Evolutionary conservation across 306 rosid genomes (phyloP).

Genomic region (Alnus glutinosa): DNA sequence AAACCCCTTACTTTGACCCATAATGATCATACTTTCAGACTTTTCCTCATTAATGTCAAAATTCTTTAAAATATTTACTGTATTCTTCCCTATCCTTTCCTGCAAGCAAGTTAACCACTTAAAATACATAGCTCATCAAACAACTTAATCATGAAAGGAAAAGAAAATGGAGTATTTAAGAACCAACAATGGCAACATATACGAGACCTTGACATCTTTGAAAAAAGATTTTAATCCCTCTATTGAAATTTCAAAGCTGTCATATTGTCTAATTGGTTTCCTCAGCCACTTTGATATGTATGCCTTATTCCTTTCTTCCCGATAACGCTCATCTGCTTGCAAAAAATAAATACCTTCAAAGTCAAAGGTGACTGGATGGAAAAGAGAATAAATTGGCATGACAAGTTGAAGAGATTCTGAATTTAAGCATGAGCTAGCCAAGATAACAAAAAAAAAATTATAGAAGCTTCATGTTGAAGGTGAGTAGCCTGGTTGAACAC

Average conservation of each 20-base stretch:
- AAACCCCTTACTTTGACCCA: conserved; percentile 35
- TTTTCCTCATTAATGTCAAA: conserved; percentile 29
- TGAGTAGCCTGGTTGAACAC: background rate
- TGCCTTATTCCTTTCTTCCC: conserved; percentile 69
- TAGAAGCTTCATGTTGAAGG: background rate
- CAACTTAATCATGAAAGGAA: conserved; percentile 7
- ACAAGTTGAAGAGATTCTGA: background rate
- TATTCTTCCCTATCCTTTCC: conserved; percentile 57
- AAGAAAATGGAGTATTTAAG: conserved; percentile 3
- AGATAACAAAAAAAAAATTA: too few relatives aligned
- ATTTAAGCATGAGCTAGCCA: background rate
- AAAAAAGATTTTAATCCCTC: conserved; percentile 73
- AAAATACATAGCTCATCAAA: conserved; percentile 5
- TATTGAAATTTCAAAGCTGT: conserved; percentile 53
- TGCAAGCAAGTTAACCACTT: conserved; percentile 42
- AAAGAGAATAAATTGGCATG: background rate
- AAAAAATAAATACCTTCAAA: conserved; percentile 23
- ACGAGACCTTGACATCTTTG: conserved; percentile 57
- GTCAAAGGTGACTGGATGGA: background rate
- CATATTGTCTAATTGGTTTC: conserved; percentile 60
- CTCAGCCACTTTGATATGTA: conserved; percentile 90
- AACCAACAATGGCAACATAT: conserved; percentile 17
- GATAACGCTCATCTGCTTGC: conserved; percentile 86
- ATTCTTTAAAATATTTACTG: conserved; percentile 35
- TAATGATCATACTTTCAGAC: conserved; percentile 17